Conservation (phyloP, 441 rosid species). For the Adansonia madagascariensis region DNA sequence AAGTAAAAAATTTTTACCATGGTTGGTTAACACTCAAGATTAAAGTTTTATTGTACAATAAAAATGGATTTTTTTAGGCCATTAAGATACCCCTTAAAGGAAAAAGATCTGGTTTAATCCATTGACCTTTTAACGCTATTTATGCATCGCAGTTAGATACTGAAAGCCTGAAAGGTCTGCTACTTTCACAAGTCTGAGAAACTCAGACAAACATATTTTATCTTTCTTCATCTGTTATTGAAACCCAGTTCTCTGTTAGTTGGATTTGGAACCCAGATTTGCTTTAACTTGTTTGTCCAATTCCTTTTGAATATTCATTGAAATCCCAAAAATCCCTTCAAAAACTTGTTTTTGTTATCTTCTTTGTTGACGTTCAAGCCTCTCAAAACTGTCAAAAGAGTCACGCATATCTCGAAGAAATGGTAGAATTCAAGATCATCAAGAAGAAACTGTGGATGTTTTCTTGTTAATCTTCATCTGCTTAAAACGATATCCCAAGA, state of each 20-base stretch:
- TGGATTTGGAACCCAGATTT: neutral
- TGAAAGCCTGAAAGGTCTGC: neutral
- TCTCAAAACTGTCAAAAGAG: conserved; percentile 25
- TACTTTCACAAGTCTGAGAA: neutral
- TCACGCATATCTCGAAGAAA: conserved; percentile 39
- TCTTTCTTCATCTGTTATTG: neutral
- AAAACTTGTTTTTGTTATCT: neutral
- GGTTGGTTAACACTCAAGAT: neutral
- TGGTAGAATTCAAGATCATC: conserved; percentile 40
- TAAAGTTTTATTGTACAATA: neutral
- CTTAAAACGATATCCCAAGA: conserved; percentile 14
- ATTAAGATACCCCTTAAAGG: neutral
- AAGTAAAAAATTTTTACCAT: neutral
- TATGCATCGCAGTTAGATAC: neutral
- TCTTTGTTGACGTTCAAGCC: neutral
- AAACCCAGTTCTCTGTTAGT: neutral
- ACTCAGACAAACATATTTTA: too few relatives aligned
- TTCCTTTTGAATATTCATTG: conserved; percentile 31
- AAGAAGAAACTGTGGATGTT: conserved; percentile 57
- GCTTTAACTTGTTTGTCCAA: neutral
- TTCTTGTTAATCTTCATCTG: conserved; percentile 27
- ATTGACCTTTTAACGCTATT: neutral
- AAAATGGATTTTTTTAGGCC: neutral
- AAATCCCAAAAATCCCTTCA: conserved; percentile 23
- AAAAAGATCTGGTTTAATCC: neutral